phyloP scores from a whole-genome alignment of 345 rosid species.

The Syzygium grande region DNA sequence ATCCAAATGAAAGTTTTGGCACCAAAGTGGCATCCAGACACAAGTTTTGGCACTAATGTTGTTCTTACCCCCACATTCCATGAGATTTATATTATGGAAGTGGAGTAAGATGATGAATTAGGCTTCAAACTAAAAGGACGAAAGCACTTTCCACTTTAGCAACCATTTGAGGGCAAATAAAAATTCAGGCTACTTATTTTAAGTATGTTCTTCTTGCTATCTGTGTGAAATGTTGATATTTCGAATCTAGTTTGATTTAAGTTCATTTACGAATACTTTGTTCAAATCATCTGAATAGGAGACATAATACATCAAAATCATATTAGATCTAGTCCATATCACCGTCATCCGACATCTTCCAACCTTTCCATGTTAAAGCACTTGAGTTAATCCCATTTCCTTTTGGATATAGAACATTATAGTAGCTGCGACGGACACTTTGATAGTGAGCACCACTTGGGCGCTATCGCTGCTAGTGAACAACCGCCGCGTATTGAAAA shows the following conservation, averaged over 20 bases:
- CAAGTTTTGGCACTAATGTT: no score
- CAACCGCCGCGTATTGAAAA: constrained; percentile 12
- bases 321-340: not conserved
- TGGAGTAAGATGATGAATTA: not conserved
- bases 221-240: not conserved
- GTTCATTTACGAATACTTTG: not conserved
- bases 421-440: constrained; percentile 21
- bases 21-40: no score
- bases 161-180: not conserved
- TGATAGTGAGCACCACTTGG: constrained; percentile 20
- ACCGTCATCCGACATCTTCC: not conserved
- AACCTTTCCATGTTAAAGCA: not conserved
- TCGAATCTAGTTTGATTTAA: not conserved
- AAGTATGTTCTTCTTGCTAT: not conserved
- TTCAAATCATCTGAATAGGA: not conserved
- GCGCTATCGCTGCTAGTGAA: constrained; percentile 23
- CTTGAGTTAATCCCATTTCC: not conserved
- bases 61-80: no score
- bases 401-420: constrained; percentile 11
- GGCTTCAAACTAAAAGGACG: not conserved
- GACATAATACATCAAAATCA: not conserved
- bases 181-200: not conserved
- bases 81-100: not conserved
- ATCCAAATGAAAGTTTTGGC: no score
- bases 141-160: not conserved